Evolutionary conservation across 2,329 filamentous ascomycete species (phyloP), one percentile per base, ranked within the genome.

Genomic region (Alternaria dauci): DNA sequence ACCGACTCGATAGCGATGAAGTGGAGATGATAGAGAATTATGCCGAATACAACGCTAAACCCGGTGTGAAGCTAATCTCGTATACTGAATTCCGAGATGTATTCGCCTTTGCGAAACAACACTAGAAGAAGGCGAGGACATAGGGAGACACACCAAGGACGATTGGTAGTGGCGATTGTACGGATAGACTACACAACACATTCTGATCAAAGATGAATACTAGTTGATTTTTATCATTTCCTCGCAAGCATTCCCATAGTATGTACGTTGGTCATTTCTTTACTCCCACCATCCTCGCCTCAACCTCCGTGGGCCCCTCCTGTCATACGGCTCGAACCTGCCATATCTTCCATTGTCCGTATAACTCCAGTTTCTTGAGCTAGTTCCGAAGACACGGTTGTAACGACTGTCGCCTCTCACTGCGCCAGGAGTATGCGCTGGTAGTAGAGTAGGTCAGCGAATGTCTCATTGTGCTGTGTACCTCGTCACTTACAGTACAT

Each of bases 81-180:
- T 62, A 60, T 7, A 32, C 28, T 6, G 57, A 62, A 18, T 62
- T 62, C 20, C 52, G 60, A 7, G 34, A 59, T 47, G 52, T 67
- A n/a, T 58, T 58, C 20, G 55, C 50, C 26, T 65, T 67, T 23
- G 64, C 56, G 12, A 58, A 56, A 30, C 53, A 54, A 39, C 52
- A 50, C 5, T 66, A 20, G 52, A 26, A 8, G 9, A 16, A 5
- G 6, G 20, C 16, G 14, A 20, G 18, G 7, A n/a, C 11, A 41
- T 9, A 7, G n/a, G 6, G 30, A 26, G 11, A 8, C 1, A 18
- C 4, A 28, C 20, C 25, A 54, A 18, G 23, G 2, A 20, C 4
- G 4, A 18, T 18, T 46, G 14, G 6, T 16, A 14, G 18, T 7
- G n/a, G 46, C 26, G 46, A 50, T 16, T 50, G 46, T 50, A 38